Evolutionary conservation across 2,329 filamentous ascomycete species (phyloP).

Genomic region (Pestalotiopsis fici): DNA sequence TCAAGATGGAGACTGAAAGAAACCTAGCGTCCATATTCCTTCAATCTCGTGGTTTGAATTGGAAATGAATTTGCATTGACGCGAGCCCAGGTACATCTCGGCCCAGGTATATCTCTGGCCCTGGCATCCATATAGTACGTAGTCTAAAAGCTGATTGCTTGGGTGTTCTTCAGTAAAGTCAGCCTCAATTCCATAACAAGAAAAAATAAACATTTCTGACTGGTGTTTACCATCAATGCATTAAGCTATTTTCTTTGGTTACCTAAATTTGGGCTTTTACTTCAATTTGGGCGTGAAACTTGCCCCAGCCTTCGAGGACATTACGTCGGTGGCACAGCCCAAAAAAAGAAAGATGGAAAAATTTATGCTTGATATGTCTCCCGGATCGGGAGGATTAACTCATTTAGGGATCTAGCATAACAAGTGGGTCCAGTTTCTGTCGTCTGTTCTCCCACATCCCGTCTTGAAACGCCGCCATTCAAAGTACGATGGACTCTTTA

Average conservation of each 20-base stretch:
- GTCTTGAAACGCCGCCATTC: not conserved
- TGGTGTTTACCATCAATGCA: not conserved
- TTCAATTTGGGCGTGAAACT: not conserved
- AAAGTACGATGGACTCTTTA: not conserved
- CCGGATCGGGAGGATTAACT: not conserved
- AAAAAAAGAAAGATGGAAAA: not conserved
- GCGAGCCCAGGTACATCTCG: not conserved
- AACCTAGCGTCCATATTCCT: not conserved
- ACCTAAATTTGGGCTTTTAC: too few species aligned
- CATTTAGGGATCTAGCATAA: not conserved
- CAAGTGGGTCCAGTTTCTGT: not conserved
- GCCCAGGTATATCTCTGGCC: not conserved
- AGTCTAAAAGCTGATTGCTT: too few species aligned
- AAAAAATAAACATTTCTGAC: not conserved
- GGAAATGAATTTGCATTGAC: not conserved
- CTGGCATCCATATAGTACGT: not conserved
- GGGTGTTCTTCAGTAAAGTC: not conserved
- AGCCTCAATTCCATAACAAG: not conserved
- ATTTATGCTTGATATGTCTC: constrained; percentile 4
- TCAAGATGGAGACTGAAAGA: not conserved
- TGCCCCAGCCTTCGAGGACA: not conserved
- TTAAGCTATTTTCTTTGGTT: not conserved
- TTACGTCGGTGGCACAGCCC: constrained; percentile 1
- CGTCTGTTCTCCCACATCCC: not conserved
- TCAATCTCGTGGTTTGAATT: not conserved